Evolutionary conservation across 1,139 yeast genomes (phyloP).

Genomic region (Eremothecium sinecaudum): DNA sequence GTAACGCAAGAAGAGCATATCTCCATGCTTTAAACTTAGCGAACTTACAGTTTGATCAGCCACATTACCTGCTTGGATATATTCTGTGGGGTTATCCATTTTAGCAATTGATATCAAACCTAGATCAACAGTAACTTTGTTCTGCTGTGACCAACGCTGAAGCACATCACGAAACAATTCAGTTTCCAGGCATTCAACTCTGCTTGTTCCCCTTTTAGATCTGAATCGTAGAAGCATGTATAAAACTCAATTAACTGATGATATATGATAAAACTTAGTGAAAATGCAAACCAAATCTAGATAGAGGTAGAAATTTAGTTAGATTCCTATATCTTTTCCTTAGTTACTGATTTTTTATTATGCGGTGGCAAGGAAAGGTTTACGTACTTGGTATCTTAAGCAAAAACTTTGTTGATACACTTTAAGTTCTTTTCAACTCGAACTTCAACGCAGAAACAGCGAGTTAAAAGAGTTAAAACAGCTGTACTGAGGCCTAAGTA

Average conservation of each 20-base stretch:
- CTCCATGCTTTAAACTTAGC: constrained; percentile 73
- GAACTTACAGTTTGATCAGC: constrained; percentile 40
- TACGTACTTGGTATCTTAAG: no score
- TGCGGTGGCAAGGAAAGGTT: not conserved
- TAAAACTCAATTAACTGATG: not conserved
- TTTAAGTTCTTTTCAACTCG: no score
- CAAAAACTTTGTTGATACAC: no score
- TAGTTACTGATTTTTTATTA: no score
- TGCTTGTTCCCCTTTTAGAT: constrained; percentile 71
- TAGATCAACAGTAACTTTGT: constrained; percentile 21
- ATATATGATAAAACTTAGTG: not conserved
- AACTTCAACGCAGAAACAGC: no score
- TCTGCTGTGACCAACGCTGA: constrained; percentile 32
- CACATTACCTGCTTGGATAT: constrained; percentile 32
- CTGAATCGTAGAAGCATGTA: constrained; percentile 65
- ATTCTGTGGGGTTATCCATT: constrained; percentile 39
- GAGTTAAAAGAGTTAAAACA: no score
- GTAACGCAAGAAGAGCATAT: constrained; percentile 56
- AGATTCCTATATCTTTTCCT: no score
- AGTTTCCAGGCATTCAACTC: constrained; percentile 45
- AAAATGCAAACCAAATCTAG: not conserved
- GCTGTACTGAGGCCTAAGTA: no score
- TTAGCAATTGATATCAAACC: constrained; percentile 22
- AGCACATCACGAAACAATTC: constrained; percentile 44
- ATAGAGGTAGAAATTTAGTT: no score